Conservation (phyloP, 768 basidiomycete species). For the Boletus bicolor region DNA sequence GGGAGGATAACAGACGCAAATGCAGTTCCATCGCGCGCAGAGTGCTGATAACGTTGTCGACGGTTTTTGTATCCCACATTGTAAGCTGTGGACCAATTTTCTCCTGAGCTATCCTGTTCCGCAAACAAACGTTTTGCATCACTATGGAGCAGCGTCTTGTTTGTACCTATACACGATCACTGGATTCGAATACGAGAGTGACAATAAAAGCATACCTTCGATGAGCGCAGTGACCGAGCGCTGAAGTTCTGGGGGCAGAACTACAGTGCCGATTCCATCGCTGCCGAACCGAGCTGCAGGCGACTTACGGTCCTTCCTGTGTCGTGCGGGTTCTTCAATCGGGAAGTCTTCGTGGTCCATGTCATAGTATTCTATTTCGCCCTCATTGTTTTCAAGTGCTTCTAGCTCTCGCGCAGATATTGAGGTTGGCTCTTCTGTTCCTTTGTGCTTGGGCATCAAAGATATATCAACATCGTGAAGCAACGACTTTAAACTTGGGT, state of each 20-base stretch:
- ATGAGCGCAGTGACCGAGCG: slow-evolving; percentile 65
- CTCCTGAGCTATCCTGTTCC: slow-evolving; percentile 30
- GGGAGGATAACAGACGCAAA: slow-evolving; percentile 86
- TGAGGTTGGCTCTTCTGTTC: slow-evolving; percentile 23
- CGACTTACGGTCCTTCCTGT: slow-evolving; percentile 54
- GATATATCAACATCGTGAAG: slow-evolving; percentile 69
- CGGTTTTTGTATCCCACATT: slow-evolving; percentile 58
- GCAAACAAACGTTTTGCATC: slow-evolving; percentile 73
- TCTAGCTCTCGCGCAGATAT: slow-evolving; percentile 53
- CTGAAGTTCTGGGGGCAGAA: slow-evolving; percentile 71
- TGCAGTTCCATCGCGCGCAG: slow-evolving; percentile 72
- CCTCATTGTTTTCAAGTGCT: slow-evolving; percentile 38
- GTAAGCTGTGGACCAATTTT: slow-evolving; percentile 55
- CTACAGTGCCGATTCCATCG: slow-evolving; percentile 63
- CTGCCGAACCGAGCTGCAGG: slow-evolving; percentile 83
- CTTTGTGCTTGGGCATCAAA: slow-evolving; percentile 37
- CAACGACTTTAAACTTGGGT: slow-evolving; percentile 60
- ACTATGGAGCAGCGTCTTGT: slow-evolving; percentile 60
- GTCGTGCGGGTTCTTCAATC: slow-evolving; percentile 24
- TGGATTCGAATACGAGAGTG: slow-evolving; percentile 5
- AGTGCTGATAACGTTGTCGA: slow-evolving; percentile 55
- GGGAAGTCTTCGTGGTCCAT: slow-evolving; percentile 33
- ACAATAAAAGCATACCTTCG: slow-evolving; percentile 42
- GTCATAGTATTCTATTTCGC: slow-evolving; percentile 32
- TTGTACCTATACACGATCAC: slow-evolving; percentile 45